phyloP scores from a whole-genome alignment of 768 basidiomycete species.

The Lactifluus echinatus region DNA sequence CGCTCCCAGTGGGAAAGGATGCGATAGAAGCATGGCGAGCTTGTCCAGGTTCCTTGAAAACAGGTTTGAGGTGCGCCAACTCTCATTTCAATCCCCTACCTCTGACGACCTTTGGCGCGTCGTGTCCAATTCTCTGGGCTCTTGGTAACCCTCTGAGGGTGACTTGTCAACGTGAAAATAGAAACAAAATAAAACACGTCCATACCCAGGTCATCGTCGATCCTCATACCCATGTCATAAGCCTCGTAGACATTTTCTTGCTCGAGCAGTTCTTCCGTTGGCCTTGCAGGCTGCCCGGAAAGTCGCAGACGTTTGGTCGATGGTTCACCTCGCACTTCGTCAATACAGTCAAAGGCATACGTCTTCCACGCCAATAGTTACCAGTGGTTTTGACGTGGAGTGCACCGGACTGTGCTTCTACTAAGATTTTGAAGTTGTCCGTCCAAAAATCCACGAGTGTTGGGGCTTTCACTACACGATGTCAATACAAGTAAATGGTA shows the following conservation, averaged over 20 bases:
- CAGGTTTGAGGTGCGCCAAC: background rate
- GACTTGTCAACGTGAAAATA: background rate
- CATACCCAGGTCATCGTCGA: slow-evolving; percentile 2
- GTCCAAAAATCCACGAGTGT: slow-evolving; percentile 69
- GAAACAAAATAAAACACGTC: background rate
- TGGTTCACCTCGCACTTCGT: slow-evolving; percentile 31
- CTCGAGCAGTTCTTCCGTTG: background rate
- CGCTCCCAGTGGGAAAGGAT: slow-evolving; percentile 40
- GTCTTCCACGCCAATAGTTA: slow-evolving; percentile 10
- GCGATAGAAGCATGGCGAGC: slow-evolving; percentile 62
- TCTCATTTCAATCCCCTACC: slow-evolving; percentile 28
- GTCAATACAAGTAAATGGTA: background rate
- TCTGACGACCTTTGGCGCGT: slow-evolving; percentile 47
- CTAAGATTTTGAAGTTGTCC: slow-evolving; percentile 59
- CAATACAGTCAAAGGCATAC: background rate
- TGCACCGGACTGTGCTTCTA: slow-evolving; percentile 48
- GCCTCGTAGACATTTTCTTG: background rate
- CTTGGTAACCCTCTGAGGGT: background rate
- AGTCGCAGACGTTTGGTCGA: slow-evolving; percentile 43
- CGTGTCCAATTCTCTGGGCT: slow-evolving; percentile 19
- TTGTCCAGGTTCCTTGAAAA: slow-evolving; percentile 75
- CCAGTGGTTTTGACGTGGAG: slow-evolving; percentile 34
- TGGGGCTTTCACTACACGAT: slow-evolving; percentile 49
- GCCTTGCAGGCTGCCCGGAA: slow-evolving; percentile 3
- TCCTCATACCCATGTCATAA: background rate